Conservation (phyloP, 768 basidiomycete species). For the Lentinus tigrinus region DNA sequence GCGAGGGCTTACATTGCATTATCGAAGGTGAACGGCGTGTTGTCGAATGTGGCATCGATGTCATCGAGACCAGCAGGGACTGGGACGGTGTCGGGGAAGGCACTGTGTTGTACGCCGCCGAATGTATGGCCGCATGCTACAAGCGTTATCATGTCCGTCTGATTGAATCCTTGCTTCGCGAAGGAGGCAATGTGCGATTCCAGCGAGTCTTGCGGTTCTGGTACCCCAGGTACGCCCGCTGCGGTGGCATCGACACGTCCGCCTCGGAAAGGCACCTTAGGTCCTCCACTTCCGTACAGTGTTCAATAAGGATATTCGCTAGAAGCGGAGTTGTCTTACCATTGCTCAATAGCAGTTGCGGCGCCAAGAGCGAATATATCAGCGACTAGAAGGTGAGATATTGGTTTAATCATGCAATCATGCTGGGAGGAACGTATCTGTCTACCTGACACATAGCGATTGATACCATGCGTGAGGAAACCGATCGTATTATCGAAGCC, state of each 20-base stretch:
- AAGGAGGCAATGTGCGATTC: constrained; percentile 40
- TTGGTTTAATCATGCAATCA: too few relatives aligned
- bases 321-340: background rate
- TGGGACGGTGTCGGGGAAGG: constrained; percentile 45
- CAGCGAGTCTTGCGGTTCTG: constrained; percentile 42
- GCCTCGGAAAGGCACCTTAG: constrained; percentile 40
- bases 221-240: constrained; percentile 41
- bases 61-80: constrained; percentile 28
- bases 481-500: constrained; percentile 44
- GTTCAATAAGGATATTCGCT: background rate
- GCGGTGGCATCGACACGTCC: constrained; percentile 41
- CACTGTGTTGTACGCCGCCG: constrained; percentile 46
- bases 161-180: constrained; percentile 41
- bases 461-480: constrained; percentile 43
- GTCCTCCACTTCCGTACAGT: constrained; percentile 37
- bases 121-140: constrained; percentile 53
- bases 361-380: constrained; percentile 44
- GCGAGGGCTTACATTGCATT: constrained; percentile 31
- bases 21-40: constrained; percentile 39
- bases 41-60: constrained; percentile 40
- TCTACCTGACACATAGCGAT: constrained; percentile 45
- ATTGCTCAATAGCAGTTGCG: constrained; percentile 37
- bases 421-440: too few relatives aligned
- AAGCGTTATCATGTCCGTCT: constrained; percentile 49
- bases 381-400: constrained; percentile 33